Evolutionary conservation across 768 basidiomycete species (phyloP), one percentile per base, ranked within the genome.

Genomic region (Lentinula sp.): DNA sequence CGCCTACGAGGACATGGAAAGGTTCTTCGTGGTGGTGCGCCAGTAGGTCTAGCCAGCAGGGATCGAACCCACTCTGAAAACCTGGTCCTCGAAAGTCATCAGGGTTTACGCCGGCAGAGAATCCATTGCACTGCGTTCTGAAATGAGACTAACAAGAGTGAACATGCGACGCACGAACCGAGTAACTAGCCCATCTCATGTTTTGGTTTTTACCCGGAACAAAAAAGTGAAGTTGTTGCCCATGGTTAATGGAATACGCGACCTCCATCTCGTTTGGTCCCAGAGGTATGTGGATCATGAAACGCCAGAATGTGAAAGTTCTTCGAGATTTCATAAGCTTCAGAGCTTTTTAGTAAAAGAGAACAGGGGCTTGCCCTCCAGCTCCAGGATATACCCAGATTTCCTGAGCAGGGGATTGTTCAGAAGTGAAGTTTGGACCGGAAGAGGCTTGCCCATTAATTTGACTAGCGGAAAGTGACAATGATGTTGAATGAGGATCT

Each of bases 301-400:
- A 98, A 57, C 96, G 82, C 91, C 94, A 98, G 77, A 99, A 99
- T 0, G 93, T 93, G 69, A 85, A 94, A 0, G 89, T 88, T 4
- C 94, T 95, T 62, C 35, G 52, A 23, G 36, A 13, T 23, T 13
- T 18, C 35, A 56, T 37, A 43, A 43, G 49, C 41, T 33, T 28
- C 28, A 13, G 35, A 37, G 8, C 9, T 9, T 3, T 35, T n/a
- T 10, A 23, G 15, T 6, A 49, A 35, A 53, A 51, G 45, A 41
- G 54, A 49, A 63, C 10, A 57, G 18, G 60, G 12, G 71, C 81
- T 56, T 63, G 82, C 85, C 85, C 83, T 53, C 79, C 77, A 58
- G 71, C 70, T 23, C 86, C 83, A 13, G 76, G 78, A 69, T 88
- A 85, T 6, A 89, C 85, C 70, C 83, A 88, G n/a, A 91, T 78